phyloP scores from a whole-genome alignment of 495 filamentous ascomycete genomes.

The Tetracladium setigerum region DNA sequence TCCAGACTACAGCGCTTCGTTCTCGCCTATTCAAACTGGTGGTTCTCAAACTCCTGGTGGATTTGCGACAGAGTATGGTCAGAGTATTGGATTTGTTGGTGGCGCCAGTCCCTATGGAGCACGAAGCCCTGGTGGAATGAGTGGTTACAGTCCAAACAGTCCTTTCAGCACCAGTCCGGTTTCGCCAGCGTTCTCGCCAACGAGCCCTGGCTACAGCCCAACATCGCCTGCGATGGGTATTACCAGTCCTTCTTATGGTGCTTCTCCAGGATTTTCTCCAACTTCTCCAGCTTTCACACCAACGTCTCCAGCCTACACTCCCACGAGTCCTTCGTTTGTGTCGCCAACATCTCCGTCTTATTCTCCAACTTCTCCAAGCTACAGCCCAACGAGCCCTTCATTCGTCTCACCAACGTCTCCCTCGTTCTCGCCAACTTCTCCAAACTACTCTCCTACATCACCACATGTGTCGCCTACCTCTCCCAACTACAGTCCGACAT shows the following conservation, averaged over 20 bases:
- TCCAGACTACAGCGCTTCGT: conserved; percentile 69
- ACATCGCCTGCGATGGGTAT: conserved; percentile 55
- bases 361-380: conserved; percentile 77
- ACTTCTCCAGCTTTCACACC: conserved; percentile 80
- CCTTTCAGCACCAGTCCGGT: conserved; percentile 39
- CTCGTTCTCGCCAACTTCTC: conserved; percentile 56
- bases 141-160: conserved; percentile 63
- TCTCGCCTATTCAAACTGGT: conserved; percentile 81
- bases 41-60: conserved; percentile 71
- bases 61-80: conserved; percentile 49
- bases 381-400: conserved; percentile 61
- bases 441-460: conserved; percentile 54
- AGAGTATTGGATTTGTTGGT: conserved; percentile 27
- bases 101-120: conserved; percentile 59
- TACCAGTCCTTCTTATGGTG: conserved; percentile 54
- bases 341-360: conserved; percentile 67
- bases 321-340: conserved; percentile 45
- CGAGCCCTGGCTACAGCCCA: conserved; percentile 59
- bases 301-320: conserved; percentile 63
- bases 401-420: conserved; percentile 37
- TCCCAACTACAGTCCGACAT: conserved; percentile 44
- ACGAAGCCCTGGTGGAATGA: conserved; percentile 56
- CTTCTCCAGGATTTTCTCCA: conserved; percentile 64
- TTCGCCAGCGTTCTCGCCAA: conserved; percentile 66
- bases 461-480: conserved; percentile 36